Evolutionary conservation across 2,329 filamentous ascomycete species (phyloP), one percentile per base, ranked within the genome.

Genomic region (Diaporthe citrichinensis): DNA sequence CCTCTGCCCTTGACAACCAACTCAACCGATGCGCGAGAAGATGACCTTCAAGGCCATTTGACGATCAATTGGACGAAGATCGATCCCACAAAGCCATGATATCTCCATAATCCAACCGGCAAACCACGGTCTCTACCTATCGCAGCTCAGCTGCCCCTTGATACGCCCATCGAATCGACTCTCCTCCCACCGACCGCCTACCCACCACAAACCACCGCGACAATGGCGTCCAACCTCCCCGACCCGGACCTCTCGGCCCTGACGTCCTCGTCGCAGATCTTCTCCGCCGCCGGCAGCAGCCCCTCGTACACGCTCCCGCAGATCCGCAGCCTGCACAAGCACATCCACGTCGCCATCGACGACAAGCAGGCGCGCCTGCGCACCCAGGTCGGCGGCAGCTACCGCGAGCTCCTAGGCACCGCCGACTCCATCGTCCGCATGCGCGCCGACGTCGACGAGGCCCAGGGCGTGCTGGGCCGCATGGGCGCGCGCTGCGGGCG

Each of bases 361-460:
- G 91, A 93, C 81, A 92, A 92, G 80, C 88, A 90, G 46, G 86
- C 86, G 68, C 90, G 91, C 44, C 86, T 93, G 80, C 90, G 91
- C 79, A 91, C 88, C 25, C 90, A 92, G 81, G 91, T 93, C 77
- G 91, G 91, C 78, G 88, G 86, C 75, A 92, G 90, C 81, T 98
- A 98, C 84, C 94, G 96, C 79, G 95, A 97, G 80, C 91, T 98
- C 12, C 91, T 98, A 36, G 94, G 94, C 71, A 98, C 96, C 0
- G 96, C 96, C 73, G 96, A 98, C 85, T 93, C 93, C n/a, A 98
- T 98, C 79, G 94, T 98, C 73, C 90, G 92, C 76, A 98, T 98
- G 95, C 94, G 95, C 79, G 85, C 85, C 53, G 92, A 96, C 81
- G 96, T 97, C 85, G 90, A 93, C 76, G 86, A 88, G 17, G 93